Evolutionary conservation across 73 alveolate genomes (phyloP).

Genomic region (Paramecium tetraurelia): DNA sequence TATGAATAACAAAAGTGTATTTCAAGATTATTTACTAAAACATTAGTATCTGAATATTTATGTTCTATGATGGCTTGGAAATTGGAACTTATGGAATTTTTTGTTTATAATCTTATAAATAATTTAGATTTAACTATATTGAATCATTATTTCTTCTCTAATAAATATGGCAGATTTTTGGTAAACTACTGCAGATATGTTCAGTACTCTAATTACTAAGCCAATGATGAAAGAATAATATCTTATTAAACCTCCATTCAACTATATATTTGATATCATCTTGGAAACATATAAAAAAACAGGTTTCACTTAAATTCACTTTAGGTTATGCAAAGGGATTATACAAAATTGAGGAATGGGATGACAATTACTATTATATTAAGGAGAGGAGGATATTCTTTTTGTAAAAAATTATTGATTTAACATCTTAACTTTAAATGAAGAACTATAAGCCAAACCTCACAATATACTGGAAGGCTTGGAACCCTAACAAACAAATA

Average conservation of each 20-base stretch:
- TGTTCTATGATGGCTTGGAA: too few relatives aligned
- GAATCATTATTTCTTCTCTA: background rate
- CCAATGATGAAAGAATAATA: constrained; percentile 90
- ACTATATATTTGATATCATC: constrained; percentile 78
- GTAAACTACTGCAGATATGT: constrained; percentile 90
- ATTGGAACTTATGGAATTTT: too few relatives aligned
- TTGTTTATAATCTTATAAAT: too few relatives aligned
- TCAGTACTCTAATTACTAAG: constrained; percentile 78
- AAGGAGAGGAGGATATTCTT: constrained; percentile 72
- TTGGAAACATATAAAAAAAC: constrained; percentile 88
- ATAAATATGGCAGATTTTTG: constrained; percentile 62
- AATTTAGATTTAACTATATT: too few relatives aligned
- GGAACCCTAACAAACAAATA: constrained; percentile 91
- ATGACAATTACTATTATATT: constrained; percentile 70
- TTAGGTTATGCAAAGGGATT: constrained; percentile 75
- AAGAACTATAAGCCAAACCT: constrained; percentile 77
- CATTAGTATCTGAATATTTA: too few relatives aligned
- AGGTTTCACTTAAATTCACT: constrained; percentile 61
- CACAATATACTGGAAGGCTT: constrained; percentile 90
- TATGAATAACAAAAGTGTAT: too few relatives aligned
- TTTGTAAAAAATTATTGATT: constrained; percentile 72
- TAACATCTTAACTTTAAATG: constrained; percentile 68
- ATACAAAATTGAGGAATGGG: constrained; percentile 80
- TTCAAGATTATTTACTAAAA: too few relatives aligned
- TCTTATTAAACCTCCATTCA: constrained; percentile 87